phyloP scores from a whole-genome alignment of 495 filamentous ascomycete genomes.

The Penicillium verhagenii region DNA sequence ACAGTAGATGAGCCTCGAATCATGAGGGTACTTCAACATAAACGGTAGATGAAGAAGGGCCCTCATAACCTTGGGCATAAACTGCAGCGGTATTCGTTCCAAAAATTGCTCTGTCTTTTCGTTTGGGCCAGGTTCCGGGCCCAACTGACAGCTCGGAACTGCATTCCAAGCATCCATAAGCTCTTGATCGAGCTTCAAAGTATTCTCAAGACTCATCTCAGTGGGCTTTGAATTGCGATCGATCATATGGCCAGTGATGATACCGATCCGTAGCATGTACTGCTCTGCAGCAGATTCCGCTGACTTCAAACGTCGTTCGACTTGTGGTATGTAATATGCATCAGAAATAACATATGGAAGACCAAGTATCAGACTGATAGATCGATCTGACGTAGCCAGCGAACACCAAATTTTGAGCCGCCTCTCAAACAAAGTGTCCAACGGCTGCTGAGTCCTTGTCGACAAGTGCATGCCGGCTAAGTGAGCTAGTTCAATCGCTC shows the following conservation, averaged over 20 bases:
- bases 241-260: constrained; percentile 48
- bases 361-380: constrained; percentile 48
- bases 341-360: constrained; percentile 48
- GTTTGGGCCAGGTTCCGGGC: constrained; percentile 10
- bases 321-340: constrained; percentile 28
- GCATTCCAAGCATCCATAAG: constrained; percentile 39
- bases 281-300: constrained; percentile 17
- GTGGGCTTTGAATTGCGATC: constrained; percentile 48
- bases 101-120: constrained; percentile 22
- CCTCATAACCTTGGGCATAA: constrained; percentile 44
- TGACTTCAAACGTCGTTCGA: constrained; percentile 20
- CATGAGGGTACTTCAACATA: constrained; percentile 49
- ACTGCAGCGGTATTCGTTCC: constrained; percentile 42
- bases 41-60: constrained; percentile 54
- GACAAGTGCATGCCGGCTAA: constrained; percentile 45
- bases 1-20: constrained; percentile 40
- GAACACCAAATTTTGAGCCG: constrained; percentile 45
- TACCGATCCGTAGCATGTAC: constrained; percentile 33
- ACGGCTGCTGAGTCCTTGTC: constrained; percentile 17
- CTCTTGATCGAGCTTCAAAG: constrained; percentile 48
- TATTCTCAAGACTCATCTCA: constrained; percentile 37
- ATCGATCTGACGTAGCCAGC: constrained; percentile 44
- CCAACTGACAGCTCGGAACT: constrained; percentile 36
- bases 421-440: constrained; percentile 24
- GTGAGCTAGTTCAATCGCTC: constrained; percentile 48